Percentiles rank a stretch among this genome's conserved stretches.
phyloP scores from a whole-genome alignment of 1,139 yeast genomes.

The Candida pseudoviswanathii region DNA sequence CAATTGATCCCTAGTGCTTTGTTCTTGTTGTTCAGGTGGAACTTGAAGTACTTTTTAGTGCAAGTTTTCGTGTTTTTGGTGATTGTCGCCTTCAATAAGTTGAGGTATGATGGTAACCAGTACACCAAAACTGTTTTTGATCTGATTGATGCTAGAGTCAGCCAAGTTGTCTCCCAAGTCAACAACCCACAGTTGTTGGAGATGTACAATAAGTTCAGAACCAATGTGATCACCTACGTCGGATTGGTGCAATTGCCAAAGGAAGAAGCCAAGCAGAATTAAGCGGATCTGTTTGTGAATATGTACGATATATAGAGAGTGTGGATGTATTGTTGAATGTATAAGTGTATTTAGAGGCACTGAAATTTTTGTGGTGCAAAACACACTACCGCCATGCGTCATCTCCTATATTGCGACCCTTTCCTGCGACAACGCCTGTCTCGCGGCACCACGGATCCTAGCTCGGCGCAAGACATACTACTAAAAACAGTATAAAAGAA shows the following conservation, averaged over 20 bases:
- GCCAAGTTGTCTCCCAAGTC: conserved; percentile 24
- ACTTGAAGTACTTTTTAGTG: conserved; percentile 20
- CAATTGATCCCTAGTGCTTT: conserved; percentile 16
- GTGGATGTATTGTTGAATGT: not conserved
- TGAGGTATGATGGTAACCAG: conserved; percentile 45
- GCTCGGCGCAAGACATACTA: not conserved
- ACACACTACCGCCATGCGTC: not conserved
- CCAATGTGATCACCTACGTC: not conserved
- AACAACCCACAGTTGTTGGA: conserved; percentile 22
- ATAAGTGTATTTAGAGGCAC: not conserved
- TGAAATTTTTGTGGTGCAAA: not conserved
- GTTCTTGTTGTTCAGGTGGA: conserved; percentile 25
- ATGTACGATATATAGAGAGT: not conserved
- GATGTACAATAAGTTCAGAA: conserved; percentile 7
- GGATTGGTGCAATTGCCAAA: conserved; percentile 13
- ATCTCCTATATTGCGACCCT: not conserved
- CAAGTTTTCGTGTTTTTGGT: conserved; percentile 26
- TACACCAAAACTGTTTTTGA: conserved; percentile 43
- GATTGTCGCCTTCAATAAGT: conserved; percentile 45
- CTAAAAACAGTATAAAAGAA: not conserved
- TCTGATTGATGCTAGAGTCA: conserved; percentile 39
- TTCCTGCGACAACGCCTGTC: not conserved
- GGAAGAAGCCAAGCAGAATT: conserved; percentile 8
- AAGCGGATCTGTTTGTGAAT: not conserved
- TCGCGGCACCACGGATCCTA: no score